These are phyloP conservation scores for Arxiozyma heterogenica DNA, from an alignment of 1,139 yeast species.

Conservation along the genomic window DNA sequence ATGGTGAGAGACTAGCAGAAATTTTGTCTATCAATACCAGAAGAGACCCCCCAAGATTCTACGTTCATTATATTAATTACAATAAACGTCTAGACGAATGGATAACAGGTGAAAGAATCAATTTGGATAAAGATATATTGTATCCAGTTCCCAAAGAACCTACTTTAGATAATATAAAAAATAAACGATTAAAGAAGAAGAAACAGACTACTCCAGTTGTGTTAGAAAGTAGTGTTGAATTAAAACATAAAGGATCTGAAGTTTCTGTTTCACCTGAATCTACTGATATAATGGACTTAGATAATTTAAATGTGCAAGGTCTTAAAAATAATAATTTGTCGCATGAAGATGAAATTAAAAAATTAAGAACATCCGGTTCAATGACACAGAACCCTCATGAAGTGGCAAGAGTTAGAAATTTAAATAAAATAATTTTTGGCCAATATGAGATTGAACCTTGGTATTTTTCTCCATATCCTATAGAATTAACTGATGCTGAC, in stretches of 20 bases:
- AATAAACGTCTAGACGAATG: constrained; percentile 94
- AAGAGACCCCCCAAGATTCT: constrained; percentile 71
- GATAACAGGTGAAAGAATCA: constrained; percentile 66
- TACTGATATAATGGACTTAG: constrained; percentile 78
- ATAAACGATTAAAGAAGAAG: constrained; percentile 27
- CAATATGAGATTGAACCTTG: constrained; percentile 93
- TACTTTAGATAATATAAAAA: constrained; percentile 35
- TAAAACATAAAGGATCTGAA: constrained; percentile 4
- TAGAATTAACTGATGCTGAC: constrained; percentile 87
- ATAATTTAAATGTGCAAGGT: constrained; percentile 78
- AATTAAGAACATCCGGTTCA: constrained; percentile 85
- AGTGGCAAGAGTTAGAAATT: constrained; percentile 82
- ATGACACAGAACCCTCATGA: constrained; percentile 90
- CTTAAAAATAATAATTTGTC: constrained; percentile 58
- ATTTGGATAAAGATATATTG: constrained; percentile 55
- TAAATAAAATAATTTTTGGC: constrained; percentile 72
- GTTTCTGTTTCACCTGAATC: constrained; percentile 28
- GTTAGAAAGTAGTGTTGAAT: constrained; percentile 15
- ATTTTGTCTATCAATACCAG: constrained; percentile 67
- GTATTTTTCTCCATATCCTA: constrained; percentile 97
- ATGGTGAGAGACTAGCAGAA: constrained; percentile 73
- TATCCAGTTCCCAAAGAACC: constrained; percentile 51
- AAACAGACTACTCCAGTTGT: constrained; percentile 14
- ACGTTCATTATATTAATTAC: constrained; percentile 90
- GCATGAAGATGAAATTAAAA: constrained; percentile 86